A percentile compares a stretch with the other conserved stretches of the same genome.
phyloP scores from a whole-genome alignment of 169 alveolate species.

The Cryptosporidium muris region DNA sequence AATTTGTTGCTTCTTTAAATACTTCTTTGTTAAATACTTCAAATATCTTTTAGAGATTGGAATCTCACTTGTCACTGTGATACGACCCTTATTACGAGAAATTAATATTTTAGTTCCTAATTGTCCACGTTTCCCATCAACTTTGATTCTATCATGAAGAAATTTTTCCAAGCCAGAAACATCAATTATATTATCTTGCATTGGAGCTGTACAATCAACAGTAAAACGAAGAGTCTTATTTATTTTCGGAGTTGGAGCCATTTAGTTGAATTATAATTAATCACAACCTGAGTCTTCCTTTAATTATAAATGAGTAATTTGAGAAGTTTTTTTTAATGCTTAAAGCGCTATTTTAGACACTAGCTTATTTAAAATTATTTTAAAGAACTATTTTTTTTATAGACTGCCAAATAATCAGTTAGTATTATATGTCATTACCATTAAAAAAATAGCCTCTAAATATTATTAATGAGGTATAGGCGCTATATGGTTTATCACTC shows the following conservation, averaged over 20 bases:
- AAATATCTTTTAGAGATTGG: conserved; percentile 98
- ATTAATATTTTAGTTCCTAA: conserved; percentile 91
- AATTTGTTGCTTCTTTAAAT: conserved; percentile 95
- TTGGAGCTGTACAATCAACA: conserved; percentile 91
- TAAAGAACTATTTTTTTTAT: neutral
- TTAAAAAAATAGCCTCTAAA: no score
- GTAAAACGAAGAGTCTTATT: conserved; percentile 69
- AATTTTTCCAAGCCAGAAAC: conserved; percentile 91
- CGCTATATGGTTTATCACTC: no score
- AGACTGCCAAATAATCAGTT: neutral
- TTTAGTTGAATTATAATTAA: neutral
- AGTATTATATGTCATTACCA: no score
- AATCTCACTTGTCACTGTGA: conserved; percentile 90
- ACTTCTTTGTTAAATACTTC: conserved; percentile 97
- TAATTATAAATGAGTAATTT: no score
- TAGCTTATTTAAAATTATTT: neutral
- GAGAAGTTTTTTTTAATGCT: no score
- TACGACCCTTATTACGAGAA: conserved; percentile 88
- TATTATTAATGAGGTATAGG: no score
- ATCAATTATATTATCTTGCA: conserved; percentile 91
- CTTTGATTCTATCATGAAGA: conserved; percentile 93
- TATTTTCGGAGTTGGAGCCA: conserved; percentile 61
- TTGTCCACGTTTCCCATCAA: conserved; percentile 94
- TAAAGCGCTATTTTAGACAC: neutral
- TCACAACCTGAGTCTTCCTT: neutral